These are phyloP conservation scores for Stereocaulon alpinum DNA, from an alignment of 495 filamentous ascomycete species.

Conservation along the genomic window DNA sequence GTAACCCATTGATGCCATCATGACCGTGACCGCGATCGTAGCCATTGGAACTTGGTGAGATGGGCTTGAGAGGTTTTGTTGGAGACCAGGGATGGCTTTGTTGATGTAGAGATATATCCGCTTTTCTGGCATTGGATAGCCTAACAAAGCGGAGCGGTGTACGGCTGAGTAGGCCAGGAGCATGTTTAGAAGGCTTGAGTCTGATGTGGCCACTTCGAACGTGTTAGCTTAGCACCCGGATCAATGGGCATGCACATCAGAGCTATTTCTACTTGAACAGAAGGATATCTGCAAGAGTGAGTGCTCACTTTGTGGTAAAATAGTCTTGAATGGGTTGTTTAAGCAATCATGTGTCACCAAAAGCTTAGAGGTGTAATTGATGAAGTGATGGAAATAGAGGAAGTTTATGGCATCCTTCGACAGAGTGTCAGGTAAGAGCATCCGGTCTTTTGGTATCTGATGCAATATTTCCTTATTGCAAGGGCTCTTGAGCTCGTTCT, in stretches of 20 bases:
- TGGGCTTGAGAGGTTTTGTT: neutral
- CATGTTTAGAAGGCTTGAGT: constrained; percentile 1
- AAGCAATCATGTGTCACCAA: constrained; percentile 64
- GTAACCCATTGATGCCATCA: neutral
- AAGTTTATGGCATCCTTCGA: constrained; percentile 70
- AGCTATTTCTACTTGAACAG: too few species aligned
- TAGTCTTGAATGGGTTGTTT: constrained; percentile 59
- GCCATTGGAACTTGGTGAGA: neutral
- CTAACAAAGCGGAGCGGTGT: neutral
- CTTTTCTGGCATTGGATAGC: neutral
- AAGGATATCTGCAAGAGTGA: neutral
- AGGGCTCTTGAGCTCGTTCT: neutral
- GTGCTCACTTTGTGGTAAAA: constrained; percentile 55
- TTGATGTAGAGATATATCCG: neutral
- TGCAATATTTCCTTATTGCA: neutral
- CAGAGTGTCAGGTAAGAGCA: constrained; percentile 53
- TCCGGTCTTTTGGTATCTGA: constrained; percentile 49
- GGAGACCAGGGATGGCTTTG: neutral
- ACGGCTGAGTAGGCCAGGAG: neutral
- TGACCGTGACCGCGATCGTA: neutral
- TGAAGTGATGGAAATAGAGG: constrained; percentile 64
- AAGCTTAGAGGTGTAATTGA: constrained; percentile 65
- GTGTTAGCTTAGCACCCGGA: neutral
- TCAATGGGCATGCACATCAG: too few species aligned
- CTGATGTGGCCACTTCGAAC: neutral